Evolutionary conservation across 768 basidiomycete genomes (phyloP).

Genomic region (Pulveroboletus ravenelii): DNA sequence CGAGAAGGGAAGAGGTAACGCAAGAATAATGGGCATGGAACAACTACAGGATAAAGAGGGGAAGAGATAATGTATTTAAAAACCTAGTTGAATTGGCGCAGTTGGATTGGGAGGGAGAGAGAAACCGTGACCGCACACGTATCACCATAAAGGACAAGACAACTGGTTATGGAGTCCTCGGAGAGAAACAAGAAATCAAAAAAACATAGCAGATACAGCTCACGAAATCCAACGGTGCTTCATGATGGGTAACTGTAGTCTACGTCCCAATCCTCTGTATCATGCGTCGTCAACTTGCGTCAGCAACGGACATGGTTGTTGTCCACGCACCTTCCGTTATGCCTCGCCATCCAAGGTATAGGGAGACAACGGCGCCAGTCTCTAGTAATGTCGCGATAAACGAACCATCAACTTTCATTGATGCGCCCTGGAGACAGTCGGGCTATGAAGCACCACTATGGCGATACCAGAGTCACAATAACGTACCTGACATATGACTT

Average conservation of each 20-base stretch:
- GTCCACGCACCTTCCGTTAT: slow-evolving; percentile 75
- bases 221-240: background rate
- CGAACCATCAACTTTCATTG: slow-evolving; percentile 73
- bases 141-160: slow-evolving; percentile 7
- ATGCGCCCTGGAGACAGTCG: slow-evolving; percentile 45
- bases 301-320: background rate
- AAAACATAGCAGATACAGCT: slow-evolving; percentile 12
- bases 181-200: slow-evolving; percentile 1
- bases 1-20: slow-evolving; percentile 2
- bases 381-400: slow-evolving; percentile 85
- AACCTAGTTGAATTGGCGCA: background rate
- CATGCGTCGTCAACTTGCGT: slow-evolving; percentile 1
- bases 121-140: slow-evolving; percentile 1
- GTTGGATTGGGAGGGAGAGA: background rate
- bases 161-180: slow-evolving; percentile 7
- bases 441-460: slow-evolving; percentile 7
- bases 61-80: slow-evolving; percentile 1
- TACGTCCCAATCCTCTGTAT: slow-evolving; percentile 47
- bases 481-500: slow-evolving; percentile 68
- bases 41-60: background rate
- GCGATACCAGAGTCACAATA: background rate
- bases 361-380: slow-evolving; percentile 59
- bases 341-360: slow-evolving; percentile 81
- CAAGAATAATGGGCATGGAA: background rate
- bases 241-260: slow-evolving; percentile 42